These are phyloP conservation scores for Dictyostelium intermedium DNA, from an alignment of 78 protist species.

Conservation along the genomic window DNA sequence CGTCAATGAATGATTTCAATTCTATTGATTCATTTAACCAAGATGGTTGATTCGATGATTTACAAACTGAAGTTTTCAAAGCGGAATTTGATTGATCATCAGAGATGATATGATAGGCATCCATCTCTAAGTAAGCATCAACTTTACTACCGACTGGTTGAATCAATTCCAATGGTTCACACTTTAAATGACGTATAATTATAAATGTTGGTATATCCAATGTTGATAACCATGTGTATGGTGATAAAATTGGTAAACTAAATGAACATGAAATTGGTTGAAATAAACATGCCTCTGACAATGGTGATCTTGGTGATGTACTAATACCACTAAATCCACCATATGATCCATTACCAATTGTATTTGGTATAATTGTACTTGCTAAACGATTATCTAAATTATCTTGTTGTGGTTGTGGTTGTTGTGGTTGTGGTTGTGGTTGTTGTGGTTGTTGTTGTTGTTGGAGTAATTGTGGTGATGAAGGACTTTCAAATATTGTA, in stretches of 20 bases:
- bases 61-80: not conserved
- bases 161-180: constrained; percentile 35
- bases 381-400: not conserved
- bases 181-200: not conserved
- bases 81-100: not conserved
- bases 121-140: constrained; percentile 47
- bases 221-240: constrained; percentile 43
- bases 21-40: constrained; percentile 52
- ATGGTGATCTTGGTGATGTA: not conserved
- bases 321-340: not conserved
- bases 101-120: constrained; percentile 47
- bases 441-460: not conserved
- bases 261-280: constrained; percentile 35
- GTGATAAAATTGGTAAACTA: constrained; percentile 39
- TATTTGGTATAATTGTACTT: not conserved
- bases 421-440: not conserved
- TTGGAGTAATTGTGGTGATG: not conserved
- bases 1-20: constrained; percentile 61
- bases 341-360: not conserved
- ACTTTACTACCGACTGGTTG: constrained; percentile 5
- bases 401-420: not conserved
- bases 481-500: not conserved
- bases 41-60: not conserved
- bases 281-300: constrained; percentile 12
- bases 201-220: constrained; percentile 47